Conservation (phyloP, 108 stramenopile genomes). For the Skeletonema grethae region DNA sequence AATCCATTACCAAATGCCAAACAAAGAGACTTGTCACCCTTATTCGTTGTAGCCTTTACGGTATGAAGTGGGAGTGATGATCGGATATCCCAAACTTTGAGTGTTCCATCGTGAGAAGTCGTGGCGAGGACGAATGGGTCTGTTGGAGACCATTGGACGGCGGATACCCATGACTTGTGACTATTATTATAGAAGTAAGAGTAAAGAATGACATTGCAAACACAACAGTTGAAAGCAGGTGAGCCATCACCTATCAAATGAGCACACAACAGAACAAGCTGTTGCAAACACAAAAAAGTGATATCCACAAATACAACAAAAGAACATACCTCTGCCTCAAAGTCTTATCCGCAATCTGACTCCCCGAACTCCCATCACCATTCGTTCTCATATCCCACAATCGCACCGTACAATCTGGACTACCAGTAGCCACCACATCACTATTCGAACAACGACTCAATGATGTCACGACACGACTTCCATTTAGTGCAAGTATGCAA, state of each 20-base stretch:
- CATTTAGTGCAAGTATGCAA: conserved; percentile 80
- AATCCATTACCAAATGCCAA: conserved; percentile 44
- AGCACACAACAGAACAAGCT: neutral
- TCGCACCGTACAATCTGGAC: conserved; percentile 85
- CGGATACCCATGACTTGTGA: conserved; percentile 90
- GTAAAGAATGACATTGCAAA: neutral
- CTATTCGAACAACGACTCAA: conserved; percentile 76
- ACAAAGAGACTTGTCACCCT: conserved; percentile 76
- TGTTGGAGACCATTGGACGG: conserved; percentile 78
- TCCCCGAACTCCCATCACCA: conserved; percentile 29
- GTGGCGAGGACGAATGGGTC: conserved; percentile 81
- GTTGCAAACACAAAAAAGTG: no score
- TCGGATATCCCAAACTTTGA: conserved; percentile 94
- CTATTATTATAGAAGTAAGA: conserved; percentile 49
- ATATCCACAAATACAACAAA: neutral
- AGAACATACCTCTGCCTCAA: conserved; percentile 50
- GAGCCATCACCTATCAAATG: neutral
- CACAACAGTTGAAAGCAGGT: neutral
- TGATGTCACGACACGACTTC: conserved; percentile 73
- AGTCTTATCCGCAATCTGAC: conserved; percentile 42
- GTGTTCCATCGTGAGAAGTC: conserved; percentile 87
- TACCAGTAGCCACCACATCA: conserved; percentile 78
- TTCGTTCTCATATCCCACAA: conserved; percentile 66
- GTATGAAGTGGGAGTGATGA: conserved; percentile 90
- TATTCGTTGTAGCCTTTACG: conserved; percentile 72